Evolutionary conservation across 768 basidiomycete species (phyloP).

Genomic region (Scleroderma bovista): DNA sequence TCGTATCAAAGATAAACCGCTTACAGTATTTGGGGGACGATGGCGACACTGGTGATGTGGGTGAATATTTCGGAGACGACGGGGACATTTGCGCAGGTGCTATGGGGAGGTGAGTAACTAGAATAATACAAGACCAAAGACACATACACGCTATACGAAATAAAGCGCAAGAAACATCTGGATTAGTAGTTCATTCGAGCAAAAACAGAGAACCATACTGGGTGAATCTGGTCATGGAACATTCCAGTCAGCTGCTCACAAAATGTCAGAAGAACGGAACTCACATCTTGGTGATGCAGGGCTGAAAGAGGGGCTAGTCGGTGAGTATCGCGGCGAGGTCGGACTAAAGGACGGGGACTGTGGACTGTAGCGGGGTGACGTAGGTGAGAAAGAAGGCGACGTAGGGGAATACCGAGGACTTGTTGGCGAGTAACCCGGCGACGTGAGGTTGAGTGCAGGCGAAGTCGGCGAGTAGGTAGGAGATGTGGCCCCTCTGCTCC

Average conservation of each 20-base stretch:
- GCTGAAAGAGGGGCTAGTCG: conserved; percentile 87
- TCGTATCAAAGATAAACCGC: conserved; percentile 20
- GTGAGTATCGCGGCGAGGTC: conserved; percentile 85
- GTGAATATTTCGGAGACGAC: conserved; percentile 88
- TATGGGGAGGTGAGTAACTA: conserved; percentile 22
- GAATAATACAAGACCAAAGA: not conserved
- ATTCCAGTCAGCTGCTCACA: conserved; percentile 3
- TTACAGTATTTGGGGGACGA: conserved; percentile 90
- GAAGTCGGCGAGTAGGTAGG: conserved; percentile 89
- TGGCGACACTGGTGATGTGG: conserved; percentile 88
- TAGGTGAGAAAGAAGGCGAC: conserved; percentile 80
- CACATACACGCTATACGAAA: conserved; percentile 55
- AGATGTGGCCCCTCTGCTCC: conserved; percentile 61
- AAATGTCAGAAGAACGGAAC: conserved; percentile 21
- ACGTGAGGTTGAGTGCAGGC: conserved; percentile 75
- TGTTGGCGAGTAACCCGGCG: conserved; percentile 62
- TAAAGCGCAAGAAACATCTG: not conserved
- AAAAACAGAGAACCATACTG: conserved; percentile 45
- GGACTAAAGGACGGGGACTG: conserved; percentile 89
- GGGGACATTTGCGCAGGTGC: conserved; percentile 83
- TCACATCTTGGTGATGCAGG: conserved; percentile 89
- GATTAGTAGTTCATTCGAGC: conserved; percentile 19
- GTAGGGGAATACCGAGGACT: conserved; percentile 85
- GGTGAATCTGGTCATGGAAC: conserved; percentile 56
- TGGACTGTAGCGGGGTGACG: conserved; percentile 80